A percentile compares a stretch with the other conserved stretches of the same genome.
phyloP scores from a whole-genome alignment of 768 basidiomycete species.

The Lactarius evosmus region DNA sequence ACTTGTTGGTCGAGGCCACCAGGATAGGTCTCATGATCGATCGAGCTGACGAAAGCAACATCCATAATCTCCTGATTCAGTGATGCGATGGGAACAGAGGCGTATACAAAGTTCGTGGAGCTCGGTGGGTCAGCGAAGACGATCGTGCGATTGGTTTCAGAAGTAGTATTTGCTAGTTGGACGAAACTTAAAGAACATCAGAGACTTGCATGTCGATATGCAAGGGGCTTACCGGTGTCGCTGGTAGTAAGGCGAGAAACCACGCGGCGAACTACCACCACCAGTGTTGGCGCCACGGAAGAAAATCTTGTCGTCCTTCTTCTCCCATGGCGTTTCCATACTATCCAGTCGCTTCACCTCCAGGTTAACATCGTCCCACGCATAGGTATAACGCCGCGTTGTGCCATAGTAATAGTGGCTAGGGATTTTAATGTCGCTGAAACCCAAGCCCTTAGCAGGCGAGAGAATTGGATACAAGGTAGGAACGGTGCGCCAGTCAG shows the following conservation, averaged over 20 bases:
- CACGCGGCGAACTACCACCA: slow-evolving; percentile 82
- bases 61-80: slow-evolving; percentile 86
- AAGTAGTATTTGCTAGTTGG: slow-evolving; percentile 65
- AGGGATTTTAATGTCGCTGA: slow-evolving; percentile 87
- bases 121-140: slow-evolving; percentile 65
- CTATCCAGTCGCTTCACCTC: slow-evolving; percentile 73
- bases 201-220: slow-evolving; percentile 20
- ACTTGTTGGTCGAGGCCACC: slow-evolving; percentile 67
- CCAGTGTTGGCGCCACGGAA: slow-evolving; percentile 98
- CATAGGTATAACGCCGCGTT: slow-evolving; percentile 81
- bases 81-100: slow-evolving; percentile 51
- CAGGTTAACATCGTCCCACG: slow-evolving; percentile 77
- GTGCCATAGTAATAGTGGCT: slow-evolving; percentile 94
- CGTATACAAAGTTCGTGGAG: slow-evolving; percentile 56
- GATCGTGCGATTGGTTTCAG: slow-evolving; percentile 55
- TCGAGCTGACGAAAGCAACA: slow-evolving; percentile 76
- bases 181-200: slow-evolving; percentile 49
- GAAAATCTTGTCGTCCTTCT: slow-evolving; percentile 83
- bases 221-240: slow-evolving; percentile 61
- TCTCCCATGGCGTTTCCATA: slow-evolving; percentile 86
- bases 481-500: slow-evolving; percentile 89
- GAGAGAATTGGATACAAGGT: slow-evolving; percentile 93
- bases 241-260: slow-evolving; percentile 80
- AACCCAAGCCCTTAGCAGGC: slow-evolving; percentile 83
- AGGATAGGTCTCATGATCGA: slow-evolving; percentile 68